Conservation (phyloP, 768 basidiomycete species). For the Sarcodon aspratus region DNA sequence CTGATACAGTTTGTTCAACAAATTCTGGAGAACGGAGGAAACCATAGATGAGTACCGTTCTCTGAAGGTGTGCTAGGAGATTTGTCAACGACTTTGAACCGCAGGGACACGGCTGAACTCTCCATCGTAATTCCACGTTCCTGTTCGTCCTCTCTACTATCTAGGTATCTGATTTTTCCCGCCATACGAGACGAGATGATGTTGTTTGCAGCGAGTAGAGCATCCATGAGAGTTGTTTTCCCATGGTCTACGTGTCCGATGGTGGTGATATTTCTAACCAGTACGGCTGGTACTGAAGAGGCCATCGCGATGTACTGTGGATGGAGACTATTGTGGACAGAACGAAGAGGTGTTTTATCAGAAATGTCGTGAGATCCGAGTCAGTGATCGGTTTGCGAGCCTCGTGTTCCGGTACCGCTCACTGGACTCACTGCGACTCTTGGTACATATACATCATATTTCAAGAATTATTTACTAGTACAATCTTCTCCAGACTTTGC, state of each 20-base stretch:
- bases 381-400: no score
- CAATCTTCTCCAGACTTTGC: constrained; percentile 31
- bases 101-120: constrained; percentile 85
- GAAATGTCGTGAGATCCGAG: no score
- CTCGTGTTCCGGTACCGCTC: no score
- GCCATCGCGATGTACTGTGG: no score
- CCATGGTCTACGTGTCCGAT: constrained; percentile 93
- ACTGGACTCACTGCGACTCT: no score
- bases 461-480: not conserved
- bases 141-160: constrained; percentile 94
- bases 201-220: constrained; percentile 91
- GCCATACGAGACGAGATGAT: constrained; percentile 94
- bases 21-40: not conserved
- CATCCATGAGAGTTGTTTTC: constrained; percentile 93
- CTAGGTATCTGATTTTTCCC: constrained; percentile 91
- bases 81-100: constrained; percentile 67
- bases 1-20: constrained; percentile 31
- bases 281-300: constrained; percentile 19
- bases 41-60: no score
- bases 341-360: no score
- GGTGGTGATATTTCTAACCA: constrained; percentile 73
- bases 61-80: no score
- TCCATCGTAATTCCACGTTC: constrained; percentile 99
- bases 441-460: no score
- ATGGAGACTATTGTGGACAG: no score